phyloP scores from a whole-genome alignment of 2,329 filamentous ascomycete genomes.

The Stachybotrys elegans region DNA sequence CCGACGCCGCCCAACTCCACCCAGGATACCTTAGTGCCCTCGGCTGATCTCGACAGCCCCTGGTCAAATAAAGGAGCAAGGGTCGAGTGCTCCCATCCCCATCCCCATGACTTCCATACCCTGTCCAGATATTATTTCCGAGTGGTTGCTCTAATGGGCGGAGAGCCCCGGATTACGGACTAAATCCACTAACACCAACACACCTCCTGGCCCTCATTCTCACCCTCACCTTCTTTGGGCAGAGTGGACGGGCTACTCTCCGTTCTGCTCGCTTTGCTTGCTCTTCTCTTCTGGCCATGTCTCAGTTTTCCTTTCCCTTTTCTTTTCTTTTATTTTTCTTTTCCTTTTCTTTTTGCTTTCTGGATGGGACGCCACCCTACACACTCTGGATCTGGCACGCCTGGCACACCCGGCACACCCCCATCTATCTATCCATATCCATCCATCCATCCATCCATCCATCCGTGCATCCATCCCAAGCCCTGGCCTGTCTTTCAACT shows the following conservation, averaged over 20 bases:
- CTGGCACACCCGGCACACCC: no score
- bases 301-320: not conserved
- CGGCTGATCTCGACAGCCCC: slow-evolving; percentile 35
- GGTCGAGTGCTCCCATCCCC: slow-evolving; percentile 29
- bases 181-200: slow-evolving; percentile 29
- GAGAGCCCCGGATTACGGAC: slow-evolving; percentile 37
- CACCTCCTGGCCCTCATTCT: no score
- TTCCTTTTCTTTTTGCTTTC: slow-evolving; percentile 1
- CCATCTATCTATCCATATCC: no score
- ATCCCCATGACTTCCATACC: slow-evolving; percentile 27
- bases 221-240: no score
- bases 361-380: not conserved
- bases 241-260: no score
- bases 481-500: no score
- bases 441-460: no score
- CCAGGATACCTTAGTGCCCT: slow-evolving; percentile 37
- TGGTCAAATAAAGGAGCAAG: slow-evolving; percentile 30
- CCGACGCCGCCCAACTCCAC: slow-evolving; percentile 28
- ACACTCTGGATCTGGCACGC: no score
- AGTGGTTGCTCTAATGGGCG: slow-evolving; percentile 38
- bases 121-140: slow-evolving; percentile 44
- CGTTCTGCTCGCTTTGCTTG: no score
- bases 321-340: not conserved
- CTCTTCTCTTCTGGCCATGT: no score
- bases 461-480: no score